These are phyloP conservation scores for Phyllosticta ampelicida DNA, from an alignment of 2,329 filamentous ascomycete species.

Conservation along the genomic window DNA sequence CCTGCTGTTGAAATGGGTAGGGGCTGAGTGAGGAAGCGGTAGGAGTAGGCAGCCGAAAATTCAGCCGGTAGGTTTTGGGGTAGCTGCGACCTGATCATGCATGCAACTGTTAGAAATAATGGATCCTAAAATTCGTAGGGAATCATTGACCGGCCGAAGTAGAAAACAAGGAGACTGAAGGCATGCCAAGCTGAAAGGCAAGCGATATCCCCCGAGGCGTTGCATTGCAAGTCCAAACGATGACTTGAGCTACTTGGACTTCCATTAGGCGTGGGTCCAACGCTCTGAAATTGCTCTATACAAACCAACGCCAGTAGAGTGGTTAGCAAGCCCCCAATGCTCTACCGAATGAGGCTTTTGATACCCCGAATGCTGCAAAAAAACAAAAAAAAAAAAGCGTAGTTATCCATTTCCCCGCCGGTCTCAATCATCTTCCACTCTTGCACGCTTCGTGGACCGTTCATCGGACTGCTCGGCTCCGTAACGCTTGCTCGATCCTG, in stretches of 20 bases:
- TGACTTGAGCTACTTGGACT: not conserved
- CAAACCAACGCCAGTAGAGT: not conserved
- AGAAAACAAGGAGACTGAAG: not conserved
- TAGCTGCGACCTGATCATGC: not conserved
- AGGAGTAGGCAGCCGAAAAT: not conserved
- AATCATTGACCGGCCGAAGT: not conserved
- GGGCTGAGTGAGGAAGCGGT: not conserved
- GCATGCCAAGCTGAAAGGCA: not conserved
- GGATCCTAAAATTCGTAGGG: not conserved
- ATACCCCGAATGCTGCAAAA: not conserved
- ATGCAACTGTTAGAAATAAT: not conserved
- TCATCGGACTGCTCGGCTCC: constrained; percentile 56
- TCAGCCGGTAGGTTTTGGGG: not conserved
- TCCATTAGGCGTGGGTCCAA: not conserved
- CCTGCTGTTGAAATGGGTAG: not conserved
- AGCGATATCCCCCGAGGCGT: not conserved
- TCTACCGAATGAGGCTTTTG: not conserved
- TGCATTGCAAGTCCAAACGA: not conserved
- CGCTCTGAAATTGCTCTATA: not conserved
- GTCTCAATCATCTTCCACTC: constrained; percentile 58
- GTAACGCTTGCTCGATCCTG: constrained; percentile 57
- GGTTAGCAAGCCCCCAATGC: not conserved
- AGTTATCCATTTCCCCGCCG: not conserved
- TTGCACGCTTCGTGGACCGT: constrained; percentile 55
- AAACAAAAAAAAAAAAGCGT: not conserved